Evolutionary conservation across 495 filamentous ascomycete genomes (phyloP).

Genomic region (Lophiotrema nucula): DNA sequence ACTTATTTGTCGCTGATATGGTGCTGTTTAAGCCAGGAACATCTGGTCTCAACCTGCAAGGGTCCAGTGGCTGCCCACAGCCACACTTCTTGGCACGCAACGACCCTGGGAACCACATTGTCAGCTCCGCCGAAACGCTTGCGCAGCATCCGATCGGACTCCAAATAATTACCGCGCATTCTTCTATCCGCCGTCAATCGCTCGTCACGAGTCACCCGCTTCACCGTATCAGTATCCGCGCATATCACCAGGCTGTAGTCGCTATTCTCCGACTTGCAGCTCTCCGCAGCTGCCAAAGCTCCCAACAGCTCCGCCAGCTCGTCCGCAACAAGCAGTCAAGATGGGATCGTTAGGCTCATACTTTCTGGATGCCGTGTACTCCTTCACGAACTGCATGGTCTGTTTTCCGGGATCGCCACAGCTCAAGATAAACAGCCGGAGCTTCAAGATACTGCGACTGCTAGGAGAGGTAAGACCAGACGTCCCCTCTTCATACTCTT

Average conservation of each 20-base stretch:
- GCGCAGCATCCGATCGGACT: background rate
- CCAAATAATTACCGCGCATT: background rate
- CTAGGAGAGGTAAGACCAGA: conserved; percentile 70
- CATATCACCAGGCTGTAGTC: no score
- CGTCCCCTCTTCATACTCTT: conserved; percentile 6
- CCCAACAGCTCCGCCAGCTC: conserved; percentile 11
- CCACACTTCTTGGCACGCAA: background rate
- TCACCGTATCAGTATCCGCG: no score
- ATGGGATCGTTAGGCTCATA: conserved; percentile 45
- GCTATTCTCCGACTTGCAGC: background rate
- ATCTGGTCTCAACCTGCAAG: background rate
- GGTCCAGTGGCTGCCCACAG: background rate
- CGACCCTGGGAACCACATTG: background rate
- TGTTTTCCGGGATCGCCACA: conserved; percentile 93
- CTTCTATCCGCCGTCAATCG: background rate
- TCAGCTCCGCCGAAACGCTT: background rate
- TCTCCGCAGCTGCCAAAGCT: conserved; percentile 4
- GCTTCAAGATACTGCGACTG: conserved; percentile 90
- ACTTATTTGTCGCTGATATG: no score
- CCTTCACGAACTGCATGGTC: conserved; percentile 87
- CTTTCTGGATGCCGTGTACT: conserved; percentile 84
- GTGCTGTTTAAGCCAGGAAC: no score
- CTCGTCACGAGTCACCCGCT: background rate
- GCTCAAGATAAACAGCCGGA: conserved; percentile 89
- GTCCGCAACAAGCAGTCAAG: no score